Evolutionary conservation across 1,139 yeast genomes (phyloP).

Genomic region (Candida tetrigidarum): DNA sequence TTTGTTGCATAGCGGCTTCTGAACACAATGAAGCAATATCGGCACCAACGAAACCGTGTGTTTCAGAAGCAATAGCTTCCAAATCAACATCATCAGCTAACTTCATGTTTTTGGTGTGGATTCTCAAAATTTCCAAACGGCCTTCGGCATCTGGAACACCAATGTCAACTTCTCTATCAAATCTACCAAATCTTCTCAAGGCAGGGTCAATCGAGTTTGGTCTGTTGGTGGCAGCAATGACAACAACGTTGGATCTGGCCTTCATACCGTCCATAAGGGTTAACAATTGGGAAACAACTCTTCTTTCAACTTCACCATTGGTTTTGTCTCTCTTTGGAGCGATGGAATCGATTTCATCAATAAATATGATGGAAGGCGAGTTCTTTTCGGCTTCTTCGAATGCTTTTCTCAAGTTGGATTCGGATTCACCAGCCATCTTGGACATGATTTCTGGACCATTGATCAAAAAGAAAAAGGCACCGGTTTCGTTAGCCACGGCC

Average conservation of each 20-base stretch:
- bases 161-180: slow-evolving; percentile 98
- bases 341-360: slow-evolving; percentile 98
- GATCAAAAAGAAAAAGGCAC: slow-evolving; percentile 96
- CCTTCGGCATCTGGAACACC: slow-evolving; percentile 99
- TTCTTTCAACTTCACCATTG: slow-evolving; percentile 96
- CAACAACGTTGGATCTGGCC: slow-evolving; percentile 96
- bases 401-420: slow-evolving; percentile 95
- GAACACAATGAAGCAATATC: slow-evolving; percentile 84
- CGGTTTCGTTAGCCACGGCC: slow-evolving; percentile 99
- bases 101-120: slow-evolving; percentile 94
- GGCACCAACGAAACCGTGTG: slow-evolving; percentile 99
- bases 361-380: slow-evolving; percentile 96
- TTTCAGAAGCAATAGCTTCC: slow-evolving; percentile 76
- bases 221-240: slow-evolving; percentile 87
- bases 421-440: slow-evolving; percentile 99
- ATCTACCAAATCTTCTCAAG: slow-evolving; percentile 97
- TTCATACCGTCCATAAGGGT: slow-evolving; percentile 99
- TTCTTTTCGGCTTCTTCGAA: slow-evolving; percentile 99
- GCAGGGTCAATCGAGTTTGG: slow-evolving; percentile 99
- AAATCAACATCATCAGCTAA: slow-evolving; percentile 93
- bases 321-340: slow-evolving; percentile 99
- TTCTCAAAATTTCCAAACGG: slow-evolving; percentile 91
- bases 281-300: slow-evolving; percentile 96
- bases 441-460: slow-evolving; percentile 99
- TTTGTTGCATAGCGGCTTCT: slow-evolving; percentile 95